Conservation (phyloP, 495 filamentous ascomycete species). For the Penicillium psychrofluorescens region DNA sequence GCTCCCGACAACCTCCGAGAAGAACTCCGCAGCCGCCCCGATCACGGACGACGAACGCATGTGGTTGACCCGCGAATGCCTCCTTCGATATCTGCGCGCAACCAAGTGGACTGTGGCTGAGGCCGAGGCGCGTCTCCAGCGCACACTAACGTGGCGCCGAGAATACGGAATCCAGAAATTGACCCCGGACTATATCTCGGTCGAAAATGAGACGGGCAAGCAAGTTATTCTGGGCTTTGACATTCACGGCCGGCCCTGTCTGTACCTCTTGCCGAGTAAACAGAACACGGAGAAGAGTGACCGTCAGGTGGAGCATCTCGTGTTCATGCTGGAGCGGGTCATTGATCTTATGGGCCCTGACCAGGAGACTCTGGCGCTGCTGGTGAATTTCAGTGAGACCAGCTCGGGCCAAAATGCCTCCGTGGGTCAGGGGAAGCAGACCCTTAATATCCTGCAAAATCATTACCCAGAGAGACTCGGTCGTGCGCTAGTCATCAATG, state of each 20-base stretch:
- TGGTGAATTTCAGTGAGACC: slow-evolving; percentile 83
- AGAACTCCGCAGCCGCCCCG: slow-evolving; percentile 51
- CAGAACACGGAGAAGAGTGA: slow-evolving; percentile 88
- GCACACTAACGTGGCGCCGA: slow-evolving; percentile 78
- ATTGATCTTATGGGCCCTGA: slow-evolving; percentile 81
- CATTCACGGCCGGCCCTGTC: slow-evolving; percentile 71
- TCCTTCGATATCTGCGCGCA: slow-evolving; percentile 87
- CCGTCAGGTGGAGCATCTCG: slow-evolving; percentile 88
- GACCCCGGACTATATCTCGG: slow-evolving; percentile 74
- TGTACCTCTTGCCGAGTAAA: slow-evolving; percentile 78
- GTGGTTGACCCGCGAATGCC: slow-evolving; percentile 86
- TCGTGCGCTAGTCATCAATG: slow-evolving; percentile 76
- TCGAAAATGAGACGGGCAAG: slow-evolving; percentile 94
- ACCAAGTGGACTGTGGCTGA: slow-evolving; percentile 80
- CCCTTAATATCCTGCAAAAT: slow-evolving; percentile 80
- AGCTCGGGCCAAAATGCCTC: slow-evolving; percentile 69
- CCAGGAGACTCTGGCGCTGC: slow-evolving; percentile 74
- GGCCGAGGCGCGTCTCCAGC: slow-evolving; percentile 68
- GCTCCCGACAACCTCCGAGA: slow-evolving; percentile 54
- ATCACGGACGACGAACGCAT: slow-evolving; percentile 75
- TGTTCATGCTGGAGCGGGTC: slow-evolving; percentile 88
- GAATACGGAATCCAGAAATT: slow-evolving; percentile 74
- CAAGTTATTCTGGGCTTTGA: slow-evolving; percentile 86
- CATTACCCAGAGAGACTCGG: slow-evolving; percentile 95
- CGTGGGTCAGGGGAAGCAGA: slow-evolving; percentile 67